These are phyloP conservation scores for Hypoxylon rubiginosum DNA, from an alignment of 2,329 filamentous ascomycete species.

Conservation along the genomic window DNA sequence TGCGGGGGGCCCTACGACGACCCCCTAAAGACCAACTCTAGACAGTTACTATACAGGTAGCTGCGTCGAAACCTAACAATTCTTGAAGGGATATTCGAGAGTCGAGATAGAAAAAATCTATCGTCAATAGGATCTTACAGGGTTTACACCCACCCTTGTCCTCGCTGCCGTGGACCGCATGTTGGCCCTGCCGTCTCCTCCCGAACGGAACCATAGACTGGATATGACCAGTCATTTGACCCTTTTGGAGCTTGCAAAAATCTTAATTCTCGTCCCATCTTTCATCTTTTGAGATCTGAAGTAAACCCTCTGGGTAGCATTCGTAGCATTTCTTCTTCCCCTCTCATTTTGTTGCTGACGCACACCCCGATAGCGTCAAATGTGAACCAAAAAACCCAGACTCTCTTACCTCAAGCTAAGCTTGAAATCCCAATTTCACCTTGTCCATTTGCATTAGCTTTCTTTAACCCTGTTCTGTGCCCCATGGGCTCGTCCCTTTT, in stretches of 20 bases:
- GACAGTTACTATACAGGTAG: not conserved
- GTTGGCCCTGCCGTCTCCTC: slow-evolving; percentile 2
- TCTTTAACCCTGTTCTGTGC: slow-evolving; percentile 9
- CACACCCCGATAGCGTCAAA: not conserved
- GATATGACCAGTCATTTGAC: slow-evolving; percentile 23
- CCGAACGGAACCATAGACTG: slow-evolving; percentile 14
- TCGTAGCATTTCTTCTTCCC: not conserved
- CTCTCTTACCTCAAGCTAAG: slow-evolving; percentile 8
- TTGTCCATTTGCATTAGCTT: not conserved
- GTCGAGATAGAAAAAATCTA: not conserved
- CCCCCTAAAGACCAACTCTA: not conserved
- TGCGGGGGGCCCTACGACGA: not conserved
- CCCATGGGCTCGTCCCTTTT: slow-evolving; percentile 4
- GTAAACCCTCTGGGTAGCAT: slow-evolving; percentile 12
- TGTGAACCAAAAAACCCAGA: not conserved
- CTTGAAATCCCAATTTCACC: not conserved
- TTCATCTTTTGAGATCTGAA: slow-evolving; percentile 11
- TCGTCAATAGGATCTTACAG: not conserved
- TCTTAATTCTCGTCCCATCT: slow-evolving; percentile 15
- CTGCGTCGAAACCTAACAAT: not conserved
- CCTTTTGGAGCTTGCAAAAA: not conserved
- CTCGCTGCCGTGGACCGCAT: slow-evolving; percentile 2
- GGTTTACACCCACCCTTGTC: slow-evolving; percentile 10
- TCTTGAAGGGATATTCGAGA: not conserved
- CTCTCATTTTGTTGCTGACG: slow-evolving; percentile 19